Evolutionary conservation across 179 eudicot species (phyloP).

Genomic region (Spinacia oleracea): DNA sequence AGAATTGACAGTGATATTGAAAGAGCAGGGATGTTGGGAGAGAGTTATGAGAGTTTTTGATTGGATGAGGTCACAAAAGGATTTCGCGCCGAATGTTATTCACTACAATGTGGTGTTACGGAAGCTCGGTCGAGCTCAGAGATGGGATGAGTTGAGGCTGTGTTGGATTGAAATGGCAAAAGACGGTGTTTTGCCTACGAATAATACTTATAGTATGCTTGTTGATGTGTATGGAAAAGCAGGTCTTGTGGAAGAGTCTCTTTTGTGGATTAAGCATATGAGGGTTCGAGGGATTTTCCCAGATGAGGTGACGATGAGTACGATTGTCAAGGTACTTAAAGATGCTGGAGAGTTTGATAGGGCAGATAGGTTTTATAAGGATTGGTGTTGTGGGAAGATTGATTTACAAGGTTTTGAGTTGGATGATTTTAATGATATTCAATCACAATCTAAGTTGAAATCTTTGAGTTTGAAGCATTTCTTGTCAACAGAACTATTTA

Average conservation of each 20-base stretch:
- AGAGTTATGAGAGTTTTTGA: constrained; percentile 68
- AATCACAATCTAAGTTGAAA: constrained; percentile 30
- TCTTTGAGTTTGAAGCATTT: constrained; percentile 65
- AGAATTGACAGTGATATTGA: constrained; percentile 73
- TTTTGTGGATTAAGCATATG: constrained; percentile 89
- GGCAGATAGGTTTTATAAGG: constrained; percentile 73
- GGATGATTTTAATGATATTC: constrained; percentile 46
- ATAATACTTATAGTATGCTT: constrained; percentile 82
- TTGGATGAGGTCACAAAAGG: constrained; percentile 65
- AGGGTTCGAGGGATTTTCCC: constrained; percentile 69
- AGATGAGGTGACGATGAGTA: constrained; percentile 84
- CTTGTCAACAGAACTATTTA: constrained; percentile 69
- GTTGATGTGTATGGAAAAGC: constrained; percentile 88
- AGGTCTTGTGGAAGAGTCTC: constrained; percentile 69
- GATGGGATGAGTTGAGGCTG: constrained; percentile 85
- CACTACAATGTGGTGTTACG: constrained; percentile 86
- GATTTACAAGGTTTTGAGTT: constrained; percentile 55
- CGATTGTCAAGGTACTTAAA: constrained; percentile 69
- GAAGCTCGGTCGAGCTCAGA: constrained; percentile 64
- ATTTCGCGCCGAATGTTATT: constrained; percentile 67
- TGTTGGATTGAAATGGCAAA: constrained; percentile 88
- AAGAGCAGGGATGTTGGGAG: constrained; percentile 72
- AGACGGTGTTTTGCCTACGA: constrained; percentile 61
- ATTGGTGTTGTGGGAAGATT: constrained; percentile 74
- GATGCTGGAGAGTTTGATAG: constrained; percentile 69